Base-by-base conservation (phyloP, 352 stramenopile genomes). In the Phytophthora fragariaefolia region DNA sequence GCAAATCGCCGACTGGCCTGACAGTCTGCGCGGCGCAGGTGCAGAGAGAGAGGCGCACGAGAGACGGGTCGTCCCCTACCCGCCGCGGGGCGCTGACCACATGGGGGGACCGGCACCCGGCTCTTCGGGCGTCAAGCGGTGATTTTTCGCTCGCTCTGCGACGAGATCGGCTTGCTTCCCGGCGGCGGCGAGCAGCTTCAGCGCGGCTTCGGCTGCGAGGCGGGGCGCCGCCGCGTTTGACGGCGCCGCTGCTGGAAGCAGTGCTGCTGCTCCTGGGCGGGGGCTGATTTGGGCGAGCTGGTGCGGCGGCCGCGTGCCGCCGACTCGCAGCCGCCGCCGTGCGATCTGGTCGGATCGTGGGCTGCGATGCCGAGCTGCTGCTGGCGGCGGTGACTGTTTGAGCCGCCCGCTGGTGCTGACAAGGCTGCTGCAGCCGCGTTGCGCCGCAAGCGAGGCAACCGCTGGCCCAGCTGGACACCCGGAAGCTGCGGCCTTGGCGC, bases 311-410 rank as follows among this genome's bases (percentile, higher is more conserved):
- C n/a, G 34, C 34, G 34, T 42, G 34, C 34, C 34, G 12, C 13
- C n/a, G 18, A 17, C 34, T 43, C 47, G 17, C 38, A 47, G 47
- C 47, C 51, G 46, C 34, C 22, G 38, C 18, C 24, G 45, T n/a
- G n/a, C 22, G 68, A 76, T 76, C 68, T 73, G 63, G 47, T 76
- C 68, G 47, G 62, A 65, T 63, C 53, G 51, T 22, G n/a, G 38
- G 7, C 20, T 46, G 48, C 46, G 23, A 58, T 26, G 45, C 46
- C 34, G 13, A 17, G 4, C 32, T 13, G 10, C 13, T 43, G n/a
- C n/a, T 18, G 10, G 54, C 20, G 5, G 26, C 24, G 46, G 34
- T 7, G 46, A 59, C 52, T 61, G 49, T 18, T 58, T 27, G 34
- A 13, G 17, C 6, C 47, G 17, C 36, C 6, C 3, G 32, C 45